phyloP scores from a whole-genome alignment of 2,329 filamentous ascomycete genomes.

The Verticillium tricorpus region DNA sequence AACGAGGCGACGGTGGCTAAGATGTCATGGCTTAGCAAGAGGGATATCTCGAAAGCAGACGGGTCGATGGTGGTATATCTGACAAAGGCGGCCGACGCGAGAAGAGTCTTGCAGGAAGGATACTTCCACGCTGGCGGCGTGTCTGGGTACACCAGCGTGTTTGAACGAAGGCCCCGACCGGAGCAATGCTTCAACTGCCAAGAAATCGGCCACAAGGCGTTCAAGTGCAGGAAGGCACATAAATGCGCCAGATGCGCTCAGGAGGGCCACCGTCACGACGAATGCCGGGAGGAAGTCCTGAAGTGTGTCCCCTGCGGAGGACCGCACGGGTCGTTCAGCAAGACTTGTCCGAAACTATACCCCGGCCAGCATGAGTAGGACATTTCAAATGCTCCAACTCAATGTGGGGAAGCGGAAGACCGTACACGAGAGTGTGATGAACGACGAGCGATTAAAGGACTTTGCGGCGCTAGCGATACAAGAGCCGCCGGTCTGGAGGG shows the following conservation, averaged over 20 bases:
- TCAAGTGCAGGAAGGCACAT: conserved; percentile 16
- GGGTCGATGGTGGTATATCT: conserved; percentile 21
- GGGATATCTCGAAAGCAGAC: conserved; percentile 15
- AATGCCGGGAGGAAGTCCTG: conserved; percentile 9
- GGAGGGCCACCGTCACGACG: conserved; percentile 15
- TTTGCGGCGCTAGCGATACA: conserved; percentile 11
- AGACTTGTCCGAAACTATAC: conserved; percentile 15
- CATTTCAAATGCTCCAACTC: conserved; percentile 12
- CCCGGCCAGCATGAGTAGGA: conserved; percentile 14
- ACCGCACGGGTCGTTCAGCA: conserved; percentile 17
- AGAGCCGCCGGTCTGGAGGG: conserved; percentile 11
- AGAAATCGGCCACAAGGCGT: conserved; percentile 20
- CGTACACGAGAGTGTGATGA: conserved; percentile 15
- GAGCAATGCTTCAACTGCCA: conserved; percentile 25
- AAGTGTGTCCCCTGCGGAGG: conserved; percentile 17
- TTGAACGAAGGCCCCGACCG: conserved; percentile 16
- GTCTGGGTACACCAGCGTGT: conserved; percentile 13
- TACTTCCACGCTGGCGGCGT: conserved; percentile 17
- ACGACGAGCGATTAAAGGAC: conserved; percentile 11
- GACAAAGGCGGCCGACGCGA: conserved; percentile 13
- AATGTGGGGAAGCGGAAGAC: conserved; percentile 11
- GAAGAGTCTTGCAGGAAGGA: conserved; percentile 13
- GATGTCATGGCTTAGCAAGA: conserved; percentile 19
- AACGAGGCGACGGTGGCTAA: conserved; percentile 18
- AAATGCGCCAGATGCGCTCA: conserved; percentile 12